Evolutionary conservation across 1,139 yeast genomes (phyloP), one percentile per base, ranked within the genome.

Genomic region (Schizosaccharomyces versatilis): DNA sequence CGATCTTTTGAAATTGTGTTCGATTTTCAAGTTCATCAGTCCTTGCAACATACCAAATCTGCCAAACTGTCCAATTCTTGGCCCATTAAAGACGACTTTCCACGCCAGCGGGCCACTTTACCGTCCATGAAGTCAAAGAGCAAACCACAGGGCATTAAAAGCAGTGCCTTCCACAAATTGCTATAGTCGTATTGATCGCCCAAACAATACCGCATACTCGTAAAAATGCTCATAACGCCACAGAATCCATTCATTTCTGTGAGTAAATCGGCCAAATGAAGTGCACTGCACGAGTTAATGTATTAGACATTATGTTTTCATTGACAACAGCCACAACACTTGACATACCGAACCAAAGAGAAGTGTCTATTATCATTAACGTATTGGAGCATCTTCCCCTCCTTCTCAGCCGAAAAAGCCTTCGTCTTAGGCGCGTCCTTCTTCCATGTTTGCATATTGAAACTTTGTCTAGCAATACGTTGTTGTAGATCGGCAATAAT

Each of bases 71-170:
- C 98, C 62, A 90, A 77, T 69, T 90, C 98, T 68, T 90, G 97
- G 58, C 98, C 98, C 85, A 93, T 84, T 57, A 90, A 73, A 32
- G 94, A 81, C 2, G 95, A 78, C 70, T 90, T 85, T 68, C 86
- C 82, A 69, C 96, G 78, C 71, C 90, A 76, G 63, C 98, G 76
- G 6, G 98, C 98, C 7, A 90, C 98, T 63, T 95, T 79, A 38
- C 98, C 98, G 66, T 90, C 98, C 66, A 90, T 82, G 66, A 90
- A 86, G 68, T 90, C 98, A 67, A 88, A 88, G 49, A 90, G 85
- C 63, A 88, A 77, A 6, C 98, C 98, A 62, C 88, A 72, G 17
- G 84, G 75, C 52, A 85, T 84, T 68, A 88, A 84, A 61, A 82
- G 79, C 69, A 86, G 90, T 2, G 97, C 95, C 62, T 95, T 75